Percentiles rank a stretch among this genome's conserved stretches.
Evolutionary conservation across 768 basidiomycete genomes (phyloP).

Genomic region (Termitomyces sp.): DNA sequence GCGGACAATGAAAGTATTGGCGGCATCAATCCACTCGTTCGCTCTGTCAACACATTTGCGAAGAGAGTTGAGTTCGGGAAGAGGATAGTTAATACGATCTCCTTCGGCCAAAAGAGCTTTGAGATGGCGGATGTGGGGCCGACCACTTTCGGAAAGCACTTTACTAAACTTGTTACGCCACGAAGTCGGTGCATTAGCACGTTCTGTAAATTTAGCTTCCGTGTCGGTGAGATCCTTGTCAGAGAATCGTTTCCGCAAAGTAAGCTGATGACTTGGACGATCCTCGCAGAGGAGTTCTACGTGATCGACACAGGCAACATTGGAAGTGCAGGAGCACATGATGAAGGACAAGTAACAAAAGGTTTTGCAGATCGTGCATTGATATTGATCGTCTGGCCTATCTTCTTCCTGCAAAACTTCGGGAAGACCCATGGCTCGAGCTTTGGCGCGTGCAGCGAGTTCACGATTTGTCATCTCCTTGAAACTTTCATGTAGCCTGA

Average conservation of each 20-base stretch:
- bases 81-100: constrained; percentile 73
- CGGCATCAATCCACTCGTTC: constrained; percentile 85
- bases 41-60: constrained; percentile 76
- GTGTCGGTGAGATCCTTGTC: constrained; percentile 73
- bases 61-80: constrained; percentile 66
- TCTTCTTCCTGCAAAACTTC: constrained; percentile 78
- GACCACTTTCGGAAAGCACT: constrained; percentile 59
- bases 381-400: constrained; percentile 89
- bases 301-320: constrained; percentile 86
- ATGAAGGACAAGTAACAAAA: constrained; percentile 96
- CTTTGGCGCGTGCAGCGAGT: constrained; percentile 54
- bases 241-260: constrained; percentile 74
- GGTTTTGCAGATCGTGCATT: constrained; percentile 87
- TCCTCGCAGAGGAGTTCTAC: constrained; percentile 66
- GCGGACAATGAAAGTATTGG: constrained; percentile 71
- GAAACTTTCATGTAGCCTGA: constrained; percentile 79
- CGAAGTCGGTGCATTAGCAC: constrained; percentile 64
- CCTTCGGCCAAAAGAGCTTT: constrained; percentile 83
- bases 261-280: constrained; percentile 37
- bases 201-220: constrained; percentile 57
- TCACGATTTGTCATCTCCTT: constrained; percentile 89
- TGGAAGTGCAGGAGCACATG: constrained; percentile 70
- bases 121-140: constrained; percentile 71
- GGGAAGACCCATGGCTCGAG: constrained; percentile 52
- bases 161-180: constrained; percentile 73